These are phyloP conservation scores for Fusarium austroafricanum DNA, from an alignment of 2,329 filamentous ascomycete genomes.

Conservation along the genomic window DNA sequence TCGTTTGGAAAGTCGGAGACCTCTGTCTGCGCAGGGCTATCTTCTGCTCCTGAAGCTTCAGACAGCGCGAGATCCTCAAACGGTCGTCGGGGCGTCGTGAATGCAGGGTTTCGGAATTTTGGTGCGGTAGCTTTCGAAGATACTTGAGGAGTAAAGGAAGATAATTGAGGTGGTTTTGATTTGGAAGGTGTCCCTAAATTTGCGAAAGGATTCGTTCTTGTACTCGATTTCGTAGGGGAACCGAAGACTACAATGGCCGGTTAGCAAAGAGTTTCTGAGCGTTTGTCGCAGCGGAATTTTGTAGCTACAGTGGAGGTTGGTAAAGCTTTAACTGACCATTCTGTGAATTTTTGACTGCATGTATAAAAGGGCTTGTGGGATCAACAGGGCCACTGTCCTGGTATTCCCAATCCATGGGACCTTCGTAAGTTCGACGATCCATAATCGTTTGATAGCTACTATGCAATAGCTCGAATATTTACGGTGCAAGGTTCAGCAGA, in stretches of 20 bases:
- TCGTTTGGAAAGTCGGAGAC: slow-evolving; percentile 64
- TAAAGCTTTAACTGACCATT: slow-evolving; percentile 53
- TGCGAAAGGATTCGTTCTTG: slow-evolving; percentile 52
- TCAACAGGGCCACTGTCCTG: slow-evolving; percentile 68
- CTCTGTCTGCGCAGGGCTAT: slow-evolving; percentile 70
- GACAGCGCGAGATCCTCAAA: slow-evolving; percentile 65
- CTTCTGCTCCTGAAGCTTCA: slow-evolving; percentile 68
- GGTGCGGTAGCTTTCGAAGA: slow-evolving; percentile 58
- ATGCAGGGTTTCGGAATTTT: slow-evolving; percentile 72
- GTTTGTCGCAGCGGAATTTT: not conserved
- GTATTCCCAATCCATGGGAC: slow-evolving; percentile 76
- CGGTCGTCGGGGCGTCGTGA: slow-evolving; percentile 71
- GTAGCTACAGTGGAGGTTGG: not conserved
- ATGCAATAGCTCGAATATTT: slow-evolving; percentile 20
- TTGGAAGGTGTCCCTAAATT: slow-evolving; percentile 56
- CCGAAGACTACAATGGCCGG: slow-evolving; percentile 48
- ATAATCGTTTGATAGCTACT: slow-evolving; percentile 49
- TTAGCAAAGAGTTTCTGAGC: slow-evolving; percentile 27
- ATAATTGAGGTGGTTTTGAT: slow-evolving; percentile 57
- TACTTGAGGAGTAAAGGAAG: slow-evolving; percentile 60
- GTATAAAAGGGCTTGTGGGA: slow-evolving; percentile 70
- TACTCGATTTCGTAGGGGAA: slow-evolving; percentile 53
- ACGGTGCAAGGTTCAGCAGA: slow-evolving; percentile 3
- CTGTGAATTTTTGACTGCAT: slow-evolving; percentile 57
- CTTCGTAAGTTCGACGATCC: slow-evolving; percentile 68